Base-by-base conservation (phyloP, 768 basidiomycete species). In the Tubosaeta sp. region DNA sequence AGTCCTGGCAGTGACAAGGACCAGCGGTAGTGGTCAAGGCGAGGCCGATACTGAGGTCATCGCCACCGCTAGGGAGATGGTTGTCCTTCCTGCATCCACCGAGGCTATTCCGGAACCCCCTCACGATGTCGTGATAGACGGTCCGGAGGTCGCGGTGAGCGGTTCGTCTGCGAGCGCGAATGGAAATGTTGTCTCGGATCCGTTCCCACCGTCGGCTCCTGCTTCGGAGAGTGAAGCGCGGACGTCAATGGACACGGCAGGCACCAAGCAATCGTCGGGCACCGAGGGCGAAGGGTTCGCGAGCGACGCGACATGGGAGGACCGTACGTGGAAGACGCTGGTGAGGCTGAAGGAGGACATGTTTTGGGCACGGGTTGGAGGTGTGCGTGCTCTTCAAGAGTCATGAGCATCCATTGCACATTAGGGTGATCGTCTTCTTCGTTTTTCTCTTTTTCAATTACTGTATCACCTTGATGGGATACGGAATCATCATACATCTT, bases 281-380 rank as follows among this genome's bases (percentile, higher is more conserved):
- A 52, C 44, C 4, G 68, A 69, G 16, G 62, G 55, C 3, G 73
- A 76, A 42, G 69, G 71, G 25, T 88, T 79, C 52, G 74, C 88
- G 24, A 79, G 82, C 13, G 80, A 87, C 41, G 70, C 76, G 25
- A 87, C 84, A 4, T 92, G 91, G 90, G 90, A 92, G 66, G 90
- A 92, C 64, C 76, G 83, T 45, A 83, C 86, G 18, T 93, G 90
- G 89, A 86, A 84, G 60, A 87, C 90, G 69, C 64, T 94, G 18
- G 75, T 82, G 16, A 75, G 75, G 39, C 65, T 94, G 56, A 79
- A 82, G 52, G 88, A 92, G 65, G 84, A 87, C 38, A 87, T 93
- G 87, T 93, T 88, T 65, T 92, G 83, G 86, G 86, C 90, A 19
- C 72, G 91, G 48, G 69, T 90, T 42, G 90, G 90, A 1, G 82